These are phyloP conservation scores for Phoma sp. DNA, from an alignment of 2,329 filamentous ascomycete genomes.

Conservation along the genomic window DNA sequence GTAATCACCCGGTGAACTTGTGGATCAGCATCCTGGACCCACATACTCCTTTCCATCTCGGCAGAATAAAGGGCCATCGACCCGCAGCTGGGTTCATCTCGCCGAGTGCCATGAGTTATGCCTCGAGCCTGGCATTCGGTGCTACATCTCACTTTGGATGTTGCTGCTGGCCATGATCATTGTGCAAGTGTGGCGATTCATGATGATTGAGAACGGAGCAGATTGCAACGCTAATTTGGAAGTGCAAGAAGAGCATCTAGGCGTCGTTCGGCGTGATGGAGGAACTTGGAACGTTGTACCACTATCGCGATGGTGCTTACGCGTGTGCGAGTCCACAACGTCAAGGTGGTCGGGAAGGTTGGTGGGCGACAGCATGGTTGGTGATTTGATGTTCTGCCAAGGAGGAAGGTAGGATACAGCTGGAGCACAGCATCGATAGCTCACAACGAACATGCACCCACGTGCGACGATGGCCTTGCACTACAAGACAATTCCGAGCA, in stretches of 20 bases:
- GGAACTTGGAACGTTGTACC: neutral
- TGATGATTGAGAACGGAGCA: neutral
- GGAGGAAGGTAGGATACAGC: neutral
- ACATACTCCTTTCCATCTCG: conserved; percentile 9
- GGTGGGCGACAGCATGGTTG: conserved; percentile 4
- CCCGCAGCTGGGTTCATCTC: conserved; percentile 4
- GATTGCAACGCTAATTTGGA: too few species aligned
- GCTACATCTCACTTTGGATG: neutral
- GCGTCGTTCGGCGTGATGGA: neutral
- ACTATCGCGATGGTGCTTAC: conserved; percentile 5
- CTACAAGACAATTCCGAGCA: neutral
- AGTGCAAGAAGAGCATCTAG: too few species aligned
- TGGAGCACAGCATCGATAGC: conserved; percentile 13
- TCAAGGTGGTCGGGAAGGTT: conserved; percentile 1
- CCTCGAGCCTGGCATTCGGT: neutral
- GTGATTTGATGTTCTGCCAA: conserved; percentile 4
- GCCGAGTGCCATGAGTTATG: conserved; percentile 13
- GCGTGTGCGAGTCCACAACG: neutral
- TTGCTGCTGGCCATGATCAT: neutral
- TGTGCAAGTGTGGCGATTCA: neutral
- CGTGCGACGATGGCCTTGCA: conserved; percentile 8
- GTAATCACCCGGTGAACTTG: conserved; percentile 13
- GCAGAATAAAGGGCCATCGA: conserved; percentile 6
- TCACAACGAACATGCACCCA: conserved; percentile 2
- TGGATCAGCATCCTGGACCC: conserved; percentile 10